A percentile compares a stretch with the other conserved stretches of the same genome.
Conservation (phyloP, 768 basidiomycete species). For the Phlegmacium glaucopus region DNA sequence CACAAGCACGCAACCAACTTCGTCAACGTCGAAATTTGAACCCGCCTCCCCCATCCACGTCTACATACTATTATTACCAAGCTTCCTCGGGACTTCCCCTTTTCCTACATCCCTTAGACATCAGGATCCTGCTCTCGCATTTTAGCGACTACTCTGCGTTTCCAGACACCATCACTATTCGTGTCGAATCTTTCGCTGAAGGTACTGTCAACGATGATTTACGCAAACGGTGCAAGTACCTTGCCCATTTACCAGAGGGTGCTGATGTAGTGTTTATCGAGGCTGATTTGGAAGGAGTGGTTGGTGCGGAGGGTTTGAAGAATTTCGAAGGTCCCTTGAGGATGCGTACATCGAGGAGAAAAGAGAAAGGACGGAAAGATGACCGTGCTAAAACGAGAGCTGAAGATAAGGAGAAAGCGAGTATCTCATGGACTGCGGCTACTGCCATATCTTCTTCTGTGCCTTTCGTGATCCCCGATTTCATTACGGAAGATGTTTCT, state of each 20-base stretch:
- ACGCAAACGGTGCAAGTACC: slow-evolving; percentile 93
- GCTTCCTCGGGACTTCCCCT: slow-evolving; percentile 86
- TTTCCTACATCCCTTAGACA: slow-evolving; percentile 95
- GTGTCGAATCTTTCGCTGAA: slow-evolving; percentile 74
- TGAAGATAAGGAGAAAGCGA: slow-evolving; percentile 69
- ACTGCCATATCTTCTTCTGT: slow-evolving; percentile 8
- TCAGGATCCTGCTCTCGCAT: slow-evolving; percentile 85
- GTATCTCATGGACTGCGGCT: slow-evolving; percentile 16
- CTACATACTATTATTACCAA: slow-evolving; percentile 96
- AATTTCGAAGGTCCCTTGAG: slow-evolving; percentile 83
- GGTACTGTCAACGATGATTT: slow-evolving; percentile 90
- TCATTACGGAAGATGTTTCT: slow-evolving; percentile 21
- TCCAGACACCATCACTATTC: slow-evolving; percentile 76
- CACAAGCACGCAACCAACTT: slow-evolving; percentile 39
- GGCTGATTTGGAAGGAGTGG: slow-evolving; percentile 74
- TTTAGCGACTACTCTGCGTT: slow-evolving; percentile 79
- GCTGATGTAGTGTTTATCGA: slow-evolving; percentile 95
- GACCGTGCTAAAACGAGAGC: slow-evolving; percentile 77
- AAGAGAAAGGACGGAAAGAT: slow-evolving; percentile 83
- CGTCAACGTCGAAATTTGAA: slow-evolving; percentile 77
- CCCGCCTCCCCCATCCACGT: slow-evolving; percentile 81
- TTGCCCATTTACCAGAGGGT: slow-evolving; percentile 86
- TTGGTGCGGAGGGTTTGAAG: slow-evolving; percentile 71
- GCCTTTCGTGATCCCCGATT: slow-evolving; percentile 18
- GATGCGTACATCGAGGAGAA: slow-evolving; percentile 66